Base-by-base conservation (phyloP, 768 basidiomycete genomes). In the Rhizopogon roseolus region DNA sequence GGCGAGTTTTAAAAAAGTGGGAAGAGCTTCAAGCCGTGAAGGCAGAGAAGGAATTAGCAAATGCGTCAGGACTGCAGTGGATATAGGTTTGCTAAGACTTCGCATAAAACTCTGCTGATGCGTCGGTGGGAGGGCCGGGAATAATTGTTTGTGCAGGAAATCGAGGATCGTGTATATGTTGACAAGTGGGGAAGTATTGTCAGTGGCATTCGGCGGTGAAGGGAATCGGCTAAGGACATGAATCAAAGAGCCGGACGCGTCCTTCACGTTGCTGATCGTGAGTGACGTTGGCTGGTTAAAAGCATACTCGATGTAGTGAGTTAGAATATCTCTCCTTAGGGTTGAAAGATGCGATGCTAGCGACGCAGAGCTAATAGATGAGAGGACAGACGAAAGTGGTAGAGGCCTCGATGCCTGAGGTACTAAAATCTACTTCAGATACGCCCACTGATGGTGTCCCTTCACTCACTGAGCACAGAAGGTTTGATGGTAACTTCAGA, bases 11-110 rank as follows among this genome's bases (percentile, higher is more conserved):
- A 95, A 71, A 67, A 86, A 95, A 1, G 72, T 56, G 3, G 86
- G 81, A 0, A 95, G 75, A 5, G 68, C 70, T 6, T 76, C 70
- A 43, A 88, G 76, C 3, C 82, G 79, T 1, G 82, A 79, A 0
- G 93, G 91, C 3, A 94, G 71, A n/a, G 77, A 76, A 0, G 88
- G 82, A 34, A 85, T 70, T 41, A 95, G 75, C 34, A 94, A 69
- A 57, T 82, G 76, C 46, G 82, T 77, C 49, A 95, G 75, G 17
- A 93, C 61, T 25, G 82, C 80, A 5, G 72, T 74, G 3, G 80
- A 79, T 16, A 88, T 60, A 1, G 86, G 82, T 62, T 80, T 84
- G 64, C 74, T 76, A 3, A 95, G 70, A 13, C 81, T 79, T 29
- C 72, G 77, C n/a, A 76, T 66, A 58, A 92, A 85, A 3, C 64